phyloP scores from a whole-genome alignment of 768 basidiomycete genomes.

The Hemileccinum impolitum region DNA sequence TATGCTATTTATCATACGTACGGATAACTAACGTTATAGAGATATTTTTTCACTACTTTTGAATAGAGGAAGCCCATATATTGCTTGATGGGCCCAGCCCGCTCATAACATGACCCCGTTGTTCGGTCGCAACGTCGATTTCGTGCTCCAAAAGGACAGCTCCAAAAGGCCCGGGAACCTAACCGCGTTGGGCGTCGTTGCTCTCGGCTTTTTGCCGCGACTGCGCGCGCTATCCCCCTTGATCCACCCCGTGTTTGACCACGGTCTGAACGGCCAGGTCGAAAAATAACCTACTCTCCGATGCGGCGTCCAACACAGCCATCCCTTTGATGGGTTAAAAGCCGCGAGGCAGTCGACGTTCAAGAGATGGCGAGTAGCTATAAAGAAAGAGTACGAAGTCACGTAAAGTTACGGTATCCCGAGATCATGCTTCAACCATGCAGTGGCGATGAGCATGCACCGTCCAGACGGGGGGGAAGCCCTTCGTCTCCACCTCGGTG shows the following conservation, averaged over 20 bases:
- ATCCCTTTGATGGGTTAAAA: constrained; percentile 8
- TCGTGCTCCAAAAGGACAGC: not conserved
- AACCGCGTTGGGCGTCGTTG: constrained; percentile 4
- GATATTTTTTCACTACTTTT: constrained; percentile 4
- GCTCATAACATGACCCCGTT: constrained; percentile 4
- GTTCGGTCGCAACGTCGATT: not conserved
- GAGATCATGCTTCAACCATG: constrained; percentile 26
- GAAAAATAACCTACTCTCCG: constrained; percentile 5
- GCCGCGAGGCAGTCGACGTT: constrained; percentile 14
- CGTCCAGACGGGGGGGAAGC: constrained; percentile 9
- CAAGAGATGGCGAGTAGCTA: not conserved
- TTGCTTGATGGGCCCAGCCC: not conserved
- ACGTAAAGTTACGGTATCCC: constrained; percentile 31
- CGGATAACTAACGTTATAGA: constrained; percentile 11
- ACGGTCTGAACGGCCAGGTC: constrained; percentile 7
- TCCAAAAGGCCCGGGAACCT: not conserved
- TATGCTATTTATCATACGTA: constrained; percentile 21
- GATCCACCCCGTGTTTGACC: not conserved
- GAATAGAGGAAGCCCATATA: not conserved
- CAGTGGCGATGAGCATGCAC: constrained; percentile 29
- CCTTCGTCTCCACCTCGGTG: constrained; percentile 6
- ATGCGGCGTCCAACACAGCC: constrained; percentile 17
- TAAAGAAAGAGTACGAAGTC: not conserved
- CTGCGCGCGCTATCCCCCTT: constrained; percentile 19
- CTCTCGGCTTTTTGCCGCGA: constrained; percentile 11